Conservation (phyloP, 768 basidiomycete species). For the Suillus tomentosus region DNA sequence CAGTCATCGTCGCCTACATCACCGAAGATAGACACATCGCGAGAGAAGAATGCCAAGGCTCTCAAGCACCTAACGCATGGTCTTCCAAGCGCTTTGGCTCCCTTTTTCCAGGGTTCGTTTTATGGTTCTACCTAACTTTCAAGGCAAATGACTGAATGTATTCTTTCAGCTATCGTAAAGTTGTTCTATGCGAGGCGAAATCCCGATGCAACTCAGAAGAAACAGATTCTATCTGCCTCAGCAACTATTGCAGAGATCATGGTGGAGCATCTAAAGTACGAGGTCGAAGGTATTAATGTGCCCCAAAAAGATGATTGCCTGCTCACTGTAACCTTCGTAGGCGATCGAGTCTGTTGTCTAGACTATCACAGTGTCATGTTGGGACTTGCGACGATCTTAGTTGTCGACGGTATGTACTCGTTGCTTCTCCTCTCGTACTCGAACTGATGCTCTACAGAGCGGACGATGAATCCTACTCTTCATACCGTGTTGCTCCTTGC, state of each 20-base stretch:
- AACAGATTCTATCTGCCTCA: constrained; percentile 74
- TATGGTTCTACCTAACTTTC: constrained; percentile 4
- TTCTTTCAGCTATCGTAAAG: constrained; percentile 72
- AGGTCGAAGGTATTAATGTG: constrained; percentile 46
- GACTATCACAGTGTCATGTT: constrained; percentile 59
- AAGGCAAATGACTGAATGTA: constrained; percentile 2
- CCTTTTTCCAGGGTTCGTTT: constrained; percentile 82
- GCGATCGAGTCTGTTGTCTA: constrained; percentile 44
- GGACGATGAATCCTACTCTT: constrained; percentile 68
- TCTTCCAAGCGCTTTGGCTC: constrained; percentile 70
- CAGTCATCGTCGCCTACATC: constrained; percentile 28
- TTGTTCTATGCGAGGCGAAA: constrained; percentile 82
- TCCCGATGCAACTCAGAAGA: constrained; percentile 72
- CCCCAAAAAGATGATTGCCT: neutral
- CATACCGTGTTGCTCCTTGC: constrained; percentile 82
- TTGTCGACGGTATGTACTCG: constrained; percentile 57
- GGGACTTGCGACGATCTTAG: constrained; percentile 48
- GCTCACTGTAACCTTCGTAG: constrained; percentile 21
- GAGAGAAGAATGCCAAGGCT: constrained; percentile 70
- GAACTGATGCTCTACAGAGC: constrained; percentile 50
- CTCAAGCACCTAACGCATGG: constrained; percentile 81
- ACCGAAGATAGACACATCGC: constrained; percentile 45
- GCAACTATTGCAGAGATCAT: constrained; percentile 71
- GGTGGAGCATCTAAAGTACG: constrained; percentile 63
- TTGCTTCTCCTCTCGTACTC: neutral